Evolutionary conservation across 1,139 yeast genomes (phyloP), one percentile per base, ranked within the genome.

Genomic region (Saccharomyces hybrid): DNA sequence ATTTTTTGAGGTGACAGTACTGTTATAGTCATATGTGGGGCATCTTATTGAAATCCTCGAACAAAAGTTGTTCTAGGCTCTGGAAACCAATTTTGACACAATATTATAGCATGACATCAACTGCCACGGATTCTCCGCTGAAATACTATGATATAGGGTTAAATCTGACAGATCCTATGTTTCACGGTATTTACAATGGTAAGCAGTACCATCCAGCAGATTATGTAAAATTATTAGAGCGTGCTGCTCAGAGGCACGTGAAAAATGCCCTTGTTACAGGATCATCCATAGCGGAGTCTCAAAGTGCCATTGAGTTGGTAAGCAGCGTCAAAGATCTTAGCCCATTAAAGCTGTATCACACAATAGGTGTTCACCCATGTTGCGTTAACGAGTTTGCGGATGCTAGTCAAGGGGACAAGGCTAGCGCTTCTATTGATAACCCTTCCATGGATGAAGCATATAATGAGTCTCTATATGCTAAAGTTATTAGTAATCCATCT

Each of bases 331-430:
- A 48, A 16, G 53, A 46, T 5, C 73, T 68, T 49, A 69, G 70
- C 3, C 44, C 54, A 5, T 64, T 69, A 19, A 54, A 53, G 28
- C 73, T 84, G 51, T 76, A 73, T 59, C 81, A 88, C 14, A 93
- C 99, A 0, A 93, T 84, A 1, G 99, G 99, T 9, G 95, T 91
- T 1, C 99, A 93, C 71, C 99, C 99, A 0, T 91, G 98, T 70
- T 75, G 85, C 19, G 95, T 89, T 0, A 78, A 82, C 16, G 85
- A 81, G 59, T 88, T 83, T 58, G 78, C 75, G 32, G 61, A 52
- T 9, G 52, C 48, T 16, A 54, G 51, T 26, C 25, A 38, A 9
- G 54, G 57, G 19, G 57, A 55, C 38, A 51, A 52, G 13, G 52
- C 48, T 9, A 4, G 44, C 7, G 47, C 55, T 5, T 54, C 60